Percentiles rank a stretch among this genome's conserved stretches.
These are phyloP conservation scores for Gossypium schwendimanii DNA, from an alignment of 441 rosid species.

Conservation along the genomic window DNA sequence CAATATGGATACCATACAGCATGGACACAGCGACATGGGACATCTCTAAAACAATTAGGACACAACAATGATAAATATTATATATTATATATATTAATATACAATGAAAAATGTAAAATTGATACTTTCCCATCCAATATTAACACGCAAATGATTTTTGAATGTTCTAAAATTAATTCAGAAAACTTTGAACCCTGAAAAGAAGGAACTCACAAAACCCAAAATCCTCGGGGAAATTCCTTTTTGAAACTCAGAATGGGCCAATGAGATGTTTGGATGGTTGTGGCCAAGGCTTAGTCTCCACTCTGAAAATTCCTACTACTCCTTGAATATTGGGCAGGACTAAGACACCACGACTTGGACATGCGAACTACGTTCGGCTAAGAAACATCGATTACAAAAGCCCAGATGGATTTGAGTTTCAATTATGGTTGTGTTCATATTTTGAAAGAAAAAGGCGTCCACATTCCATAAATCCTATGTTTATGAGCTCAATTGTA, in stretches of 20 bases:
- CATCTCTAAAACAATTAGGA: neutral
- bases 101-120: neutral
- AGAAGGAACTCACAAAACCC: too few relatives aligned
- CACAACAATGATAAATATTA: neutral
- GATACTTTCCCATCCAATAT: neutral
- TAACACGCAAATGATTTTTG: neutral
- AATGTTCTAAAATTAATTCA: neutral
- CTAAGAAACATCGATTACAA: neutral
- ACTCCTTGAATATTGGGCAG: neutral
- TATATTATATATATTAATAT: neutral
- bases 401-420: slow-evolving; percentile 17
- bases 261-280: too few relatives aligned
- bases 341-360: neutral
- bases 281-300: neutral
- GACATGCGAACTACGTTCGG: neutral
- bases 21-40: neutral
- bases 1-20: neutral
- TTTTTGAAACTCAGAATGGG: too few relatives aligned
- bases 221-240: too few relatives aligned
- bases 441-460: neutral
- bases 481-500: neutral
- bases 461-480: neutral
- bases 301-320: neutral
- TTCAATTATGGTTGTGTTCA: neutral
- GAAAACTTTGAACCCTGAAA: neutral